Percentiles rank a stretch among this genome's conserved stretches.
phyloP scores from a whole-genome alignment of 805 yeast genomes.

The Ogataea haglerorum region DNA sequence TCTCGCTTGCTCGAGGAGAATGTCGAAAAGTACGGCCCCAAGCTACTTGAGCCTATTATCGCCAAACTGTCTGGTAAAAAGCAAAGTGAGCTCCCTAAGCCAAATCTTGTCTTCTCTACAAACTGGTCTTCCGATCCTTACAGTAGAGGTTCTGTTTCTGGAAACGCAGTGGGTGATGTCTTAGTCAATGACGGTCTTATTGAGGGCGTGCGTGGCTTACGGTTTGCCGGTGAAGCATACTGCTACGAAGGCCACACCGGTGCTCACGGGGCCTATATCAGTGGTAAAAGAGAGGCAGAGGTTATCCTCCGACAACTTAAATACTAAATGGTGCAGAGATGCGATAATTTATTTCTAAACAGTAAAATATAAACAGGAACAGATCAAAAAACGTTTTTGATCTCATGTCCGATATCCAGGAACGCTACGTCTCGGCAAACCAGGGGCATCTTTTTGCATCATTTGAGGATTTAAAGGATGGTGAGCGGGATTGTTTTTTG shows the following conservation, averaged over 20 bases:
- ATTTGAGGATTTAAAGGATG: slow-evolving; percentile 38
- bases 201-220: slow-evolving; percentile 34
- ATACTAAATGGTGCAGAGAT: background rate
- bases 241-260: slow-evolving; percentile 49
- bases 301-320: slow-evolving; percentile 6
- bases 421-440: slow-evolving; percentile 40
- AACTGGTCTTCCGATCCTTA: slow-evolving; percentile 50
- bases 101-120: slow-evolving; percentile 29
- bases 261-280: slow-evolving; percentile 53
- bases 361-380: slow-evolving; percentile 4
- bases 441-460: slow-evolving; percentile 53
- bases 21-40: slow-evolving; percentile 38
- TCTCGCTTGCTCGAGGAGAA: slow-evolving; percentile 44
- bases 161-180: slow-evolving; percentile 41
- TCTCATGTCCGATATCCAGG: slow-evolving; percentile 1
- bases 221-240: slow-evolving; percentile 58
- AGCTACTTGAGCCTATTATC: slow-evolving; percentile 41
- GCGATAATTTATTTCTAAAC: background rate
- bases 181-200: slow-evolving; percentile 31
- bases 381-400: background rate
- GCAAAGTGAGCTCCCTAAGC: slow-evolving; percentile 22
- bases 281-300: slow-evolving; percentile 47
- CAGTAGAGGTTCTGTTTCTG: slow-evolving; percentile 47
- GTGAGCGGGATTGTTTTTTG: slow-evolving; percentile 37
- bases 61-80: slow-evolving; percentile 25